phyloP scores from a whole-genome alignment of 2,329 filamentous ascomycete species.

The Cercospora zeae-maydis region DNA sequence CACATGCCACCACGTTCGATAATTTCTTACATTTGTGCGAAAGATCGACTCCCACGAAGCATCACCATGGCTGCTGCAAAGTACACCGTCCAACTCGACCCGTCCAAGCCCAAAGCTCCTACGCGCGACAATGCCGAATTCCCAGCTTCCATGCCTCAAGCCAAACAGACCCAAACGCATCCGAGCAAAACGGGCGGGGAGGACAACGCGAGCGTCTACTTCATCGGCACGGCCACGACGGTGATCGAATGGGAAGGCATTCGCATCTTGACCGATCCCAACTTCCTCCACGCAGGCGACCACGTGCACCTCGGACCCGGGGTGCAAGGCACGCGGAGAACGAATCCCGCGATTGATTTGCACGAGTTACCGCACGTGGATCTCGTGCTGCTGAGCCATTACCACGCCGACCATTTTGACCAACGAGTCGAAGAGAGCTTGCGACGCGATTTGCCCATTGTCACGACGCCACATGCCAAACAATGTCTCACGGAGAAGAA shows the following conservation, averaged over 20 bases:
- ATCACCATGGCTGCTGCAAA: constrained; percentile 27
- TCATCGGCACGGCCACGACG: constrained; percentile 57
- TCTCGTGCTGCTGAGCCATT: constrained; percentile 59
- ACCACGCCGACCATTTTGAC: constrained; percentile 61
- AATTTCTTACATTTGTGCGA: not conserved
- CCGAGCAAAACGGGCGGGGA: constrained; percentile 39
- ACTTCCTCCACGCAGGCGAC: constrained; percentile 64
- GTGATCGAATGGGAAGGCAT: constrained; percentile 54
- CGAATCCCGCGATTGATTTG: constrained; percentile 59
- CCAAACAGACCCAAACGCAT: constrained; percentile 47
- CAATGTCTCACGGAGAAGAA: constrained; percentile 47
- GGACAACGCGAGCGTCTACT: constrained; percentile 50
- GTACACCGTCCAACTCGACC: constrained; percentile 43
- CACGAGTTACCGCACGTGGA: constrained; percentile 59
- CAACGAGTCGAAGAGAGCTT: constrained; percentile 51
- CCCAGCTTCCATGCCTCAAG: constrained; percentile 40
- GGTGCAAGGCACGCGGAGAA: constrained; percentile 53
- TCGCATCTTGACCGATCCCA: constrained; percentile 56
- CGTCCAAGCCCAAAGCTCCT: constrained; percentile 37
- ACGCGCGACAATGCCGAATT: constrained; percentile 38
- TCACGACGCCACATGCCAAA: constrained; percentile 61
- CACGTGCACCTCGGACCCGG: constrained; percentile 65
- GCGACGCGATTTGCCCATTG: constrained; percentile 56
- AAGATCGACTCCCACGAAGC: not conserved
- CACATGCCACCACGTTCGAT: too few species aligned